Evolutionary conservation across 2,329 filamentous ascomycete genomes (phyloP), one percentile per base, ranked within the genome.

Genomic region (Beauveria rudraprayagi): DNA sequence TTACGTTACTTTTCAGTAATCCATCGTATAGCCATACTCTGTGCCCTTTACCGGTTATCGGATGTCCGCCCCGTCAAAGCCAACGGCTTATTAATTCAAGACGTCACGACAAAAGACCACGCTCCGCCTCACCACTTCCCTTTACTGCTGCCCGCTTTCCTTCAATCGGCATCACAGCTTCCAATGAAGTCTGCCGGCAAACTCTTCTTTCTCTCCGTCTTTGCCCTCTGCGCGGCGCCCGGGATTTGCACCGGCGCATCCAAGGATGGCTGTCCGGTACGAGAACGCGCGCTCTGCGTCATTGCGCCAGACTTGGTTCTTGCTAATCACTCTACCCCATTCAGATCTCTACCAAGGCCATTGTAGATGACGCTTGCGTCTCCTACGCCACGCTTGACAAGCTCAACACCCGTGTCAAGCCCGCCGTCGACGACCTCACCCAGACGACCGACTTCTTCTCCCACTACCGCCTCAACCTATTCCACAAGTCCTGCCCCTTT

Each of bases 401-500:
- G 46, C 80, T 99, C 59, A 99, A 97, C 76, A 75, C 80, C 66
- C 83, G 85, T 63, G 81, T 97, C 64, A 87, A 88, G 68, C 90
- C 92, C 19, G 83, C 86, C 57, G 78, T 99, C 67, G 83, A 90
- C 68, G 88, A 90, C 60, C 84, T 99, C 51, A 96, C 91, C 0
- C 85, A 85, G 67, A 86, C 89, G 58, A 96, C 93, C 73, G 94
- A 99, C 75, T 99, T 97, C 82, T 99, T 99, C 77, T 93, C 93
- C 58, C 92, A 97, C 76, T 99, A 97, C 78, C 88, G 94, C 62
- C 79, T 99, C 51, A 97, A 97, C 73, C 83, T 99, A 22, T 99
- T 91, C 76, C 89, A 95, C 75, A 96, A 94, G 75, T 86, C 85
- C 76, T 99, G 94, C 70, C 94, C 94, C 0, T 99, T 97, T 73